These are phyloP conservation scores for Mycosphaerelloides madeirae DNA, from an alignment of 2,329 filamentous ascomycete genomes.

Conservation along the genomic window DNA sequence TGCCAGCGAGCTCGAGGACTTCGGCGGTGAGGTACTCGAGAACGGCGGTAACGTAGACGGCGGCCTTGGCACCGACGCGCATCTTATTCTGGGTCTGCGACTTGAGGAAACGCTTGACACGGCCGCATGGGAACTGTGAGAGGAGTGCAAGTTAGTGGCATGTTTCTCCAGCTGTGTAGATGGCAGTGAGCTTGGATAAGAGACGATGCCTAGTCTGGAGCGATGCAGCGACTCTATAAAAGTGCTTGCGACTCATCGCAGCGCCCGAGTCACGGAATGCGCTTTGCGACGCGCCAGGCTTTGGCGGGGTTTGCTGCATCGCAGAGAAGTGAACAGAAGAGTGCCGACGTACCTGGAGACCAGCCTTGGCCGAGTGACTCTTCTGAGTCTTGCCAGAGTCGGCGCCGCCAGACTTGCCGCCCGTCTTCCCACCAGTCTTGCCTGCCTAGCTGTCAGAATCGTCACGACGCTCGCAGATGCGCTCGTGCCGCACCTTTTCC, in stretches of 20 bases:
- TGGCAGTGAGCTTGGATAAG: too few relatives aligned
- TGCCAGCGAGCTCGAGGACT: constrained; percentile 97
- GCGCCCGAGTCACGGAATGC: constrained; percentile 17
- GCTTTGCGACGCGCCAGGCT: constrained; percentile 26
- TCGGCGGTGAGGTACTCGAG: constrained; percentile 98
- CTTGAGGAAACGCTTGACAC: constrained; percentile 99
- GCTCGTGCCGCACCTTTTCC: constrained; percentile 77
- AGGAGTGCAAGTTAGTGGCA: constrained; percentile 29
- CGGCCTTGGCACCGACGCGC: constrained; percentile 97
- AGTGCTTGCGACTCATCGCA: background rate
- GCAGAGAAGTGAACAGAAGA: background rate
- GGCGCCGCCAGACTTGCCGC: constrained; percentile 67
- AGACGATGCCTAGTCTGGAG: background rate
- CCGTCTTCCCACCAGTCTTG: constrained; percentile 76
- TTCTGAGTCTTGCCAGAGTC: constrained; percentile 84
- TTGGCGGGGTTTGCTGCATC: constrained; percentile 11
- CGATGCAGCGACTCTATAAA: background rate
- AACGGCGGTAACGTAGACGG: constrained; percentile 96
- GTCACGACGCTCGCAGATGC: constrained; percentile 12
- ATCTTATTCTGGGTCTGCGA: constrained; percentile 99
- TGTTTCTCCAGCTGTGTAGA: too few relatives aligned
- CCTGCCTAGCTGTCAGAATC: constrained; percentile 37
- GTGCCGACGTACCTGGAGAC: constrained; percentile 72
- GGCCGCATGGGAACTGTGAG: constrained; percentile 89
- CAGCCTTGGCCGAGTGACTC: constrained; percentile 87